Conservation (phyloP, 2,329 filamentous ascomycete species). For the Neonectria neomacrospora region DNA sequence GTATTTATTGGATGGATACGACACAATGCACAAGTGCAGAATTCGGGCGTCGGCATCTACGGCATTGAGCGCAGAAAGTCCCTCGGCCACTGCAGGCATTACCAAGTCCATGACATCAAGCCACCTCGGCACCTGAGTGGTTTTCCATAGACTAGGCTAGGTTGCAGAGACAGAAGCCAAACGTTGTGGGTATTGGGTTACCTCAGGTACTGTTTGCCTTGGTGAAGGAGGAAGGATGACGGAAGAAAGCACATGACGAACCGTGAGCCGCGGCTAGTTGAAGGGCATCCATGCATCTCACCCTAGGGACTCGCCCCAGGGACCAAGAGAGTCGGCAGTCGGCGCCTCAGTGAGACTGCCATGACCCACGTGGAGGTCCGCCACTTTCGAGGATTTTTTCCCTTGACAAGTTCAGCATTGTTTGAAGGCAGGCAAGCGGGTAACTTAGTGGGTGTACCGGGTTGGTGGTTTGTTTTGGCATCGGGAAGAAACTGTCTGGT, state of each 20-base stretch:
- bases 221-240: neutral
- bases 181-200: neutral
- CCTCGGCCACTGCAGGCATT: neutral
- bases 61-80: neutral
- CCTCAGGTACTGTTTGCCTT: neutral
- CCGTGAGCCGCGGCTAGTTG: constrained; percentile 19
- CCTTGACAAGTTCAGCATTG: neutral
- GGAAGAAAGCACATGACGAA: constrained; percentile 21
- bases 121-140: constrained; percentile 1
- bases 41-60: neutral
- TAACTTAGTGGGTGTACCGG: neutral
- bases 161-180: neutral
- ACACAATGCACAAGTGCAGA: neutral
- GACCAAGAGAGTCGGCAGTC: constrained; percentile 1
- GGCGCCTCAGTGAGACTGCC: constrained; percentile 1
- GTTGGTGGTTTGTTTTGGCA: neutral
- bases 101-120: constrained; percentile 16
- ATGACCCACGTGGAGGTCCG: constrained; percentile 14
- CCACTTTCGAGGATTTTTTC: constrained; percentile 1
- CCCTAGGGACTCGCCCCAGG: constrained; percentile 2
- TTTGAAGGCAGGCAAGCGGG: neutral
- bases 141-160: neutral
- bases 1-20: neutral
- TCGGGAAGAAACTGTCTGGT: neutral
- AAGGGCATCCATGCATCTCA: constrained; percentile 16